Evolutionary conservation across 352 stramenopile genomes (phyloP), one percentile per base, ranked within the genome.

Genomic region (Phytopythium oedochilum): DNA sequence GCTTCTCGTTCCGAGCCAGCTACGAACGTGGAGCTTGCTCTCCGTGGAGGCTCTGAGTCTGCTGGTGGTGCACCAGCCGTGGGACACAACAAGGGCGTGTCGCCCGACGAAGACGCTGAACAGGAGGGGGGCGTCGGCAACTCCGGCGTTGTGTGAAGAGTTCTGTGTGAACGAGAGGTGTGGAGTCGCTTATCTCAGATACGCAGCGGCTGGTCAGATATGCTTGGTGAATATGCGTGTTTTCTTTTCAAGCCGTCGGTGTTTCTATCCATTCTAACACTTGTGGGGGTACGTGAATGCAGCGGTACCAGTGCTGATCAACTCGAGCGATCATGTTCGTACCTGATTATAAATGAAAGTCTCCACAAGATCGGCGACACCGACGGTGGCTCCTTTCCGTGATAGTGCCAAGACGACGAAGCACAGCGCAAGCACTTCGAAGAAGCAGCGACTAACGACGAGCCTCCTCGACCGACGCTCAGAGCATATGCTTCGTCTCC

Each of bases 1-100:
- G 68, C 69, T 14, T 59, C 66, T 50, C 63, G 66, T 45, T 34
- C 48, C 20, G 68, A 72, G 22, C 56, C 52, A 39, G 6, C 52
- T 17, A 2, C 26, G 2, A 38, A 8, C 23, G 42, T 51, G 11
- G 29, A 53, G 18, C 40, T 53, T 39, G 28, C 18, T 3, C 46
- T 53, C 17, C 46, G 29, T 31, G 22, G 22, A 11, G 40, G 29
- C 29, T 32, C 29, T n/a, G n/a, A 45, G 8, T 25, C 39, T 2
- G 11, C 39, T 11, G 20, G 9, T 23, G 39, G 11, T 7, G 20
- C 4, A 2, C 14, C 20, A 45, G 39, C 39, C 18, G 39, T 7
- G 11, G 20, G 42, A n/a, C 55, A 25, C 34, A 53, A 47, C 36
- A 52, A 48, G 38, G 31, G n/a, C 12, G 38, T n/a, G 14, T 47